A percentile compares a stretch with the other conserved stretches of the same genome.
Conservation (phyloP, 2,329 filamentous ascomycete genomes). For the Chaetomium sp. region DNA sequence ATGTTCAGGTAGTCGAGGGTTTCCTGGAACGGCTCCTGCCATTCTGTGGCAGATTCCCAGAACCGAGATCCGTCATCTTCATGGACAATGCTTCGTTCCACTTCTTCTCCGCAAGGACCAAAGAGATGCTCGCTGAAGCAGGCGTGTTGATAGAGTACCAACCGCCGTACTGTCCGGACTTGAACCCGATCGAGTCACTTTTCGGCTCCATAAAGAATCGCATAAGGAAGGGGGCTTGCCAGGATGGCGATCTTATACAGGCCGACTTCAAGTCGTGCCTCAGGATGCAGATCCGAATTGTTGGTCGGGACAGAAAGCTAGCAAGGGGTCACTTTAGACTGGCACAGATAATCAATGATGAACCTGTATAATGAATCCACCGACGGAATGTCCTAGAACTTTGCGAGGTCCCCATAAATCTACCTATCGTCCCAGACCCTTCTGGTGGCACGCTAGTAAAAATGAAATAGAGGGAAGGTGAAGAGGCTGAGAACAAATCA, state of each 20-base stretch:
- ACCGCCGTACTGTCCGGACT: background rate
- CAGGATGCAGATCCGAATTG: background rate
- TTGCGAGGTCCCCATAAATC: background rate
- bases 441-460: background rate
- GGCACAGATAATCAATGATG: background rate
- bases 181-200: background rate
- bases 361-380: background rate
- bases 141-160: background rate
- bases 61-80: background rate
- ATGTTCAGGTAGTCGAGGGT: background rate
- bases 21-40: background rate
- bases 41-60: background rate
- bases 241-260: background rate
- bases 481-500: conserved; percentile 6
- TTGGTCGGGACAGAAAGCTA: background rate
- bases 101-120: background rate
- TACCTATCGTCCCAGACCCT: background rate
- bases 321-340: background rate
- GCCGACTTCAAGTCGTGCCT: background rate
- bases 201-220: background rate
- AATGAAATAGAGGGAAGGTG: background rate
- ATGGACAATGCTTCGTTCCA: background rate
- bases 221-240: background rate
- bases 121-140: background rate
- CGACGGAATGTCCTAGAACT: background rate